Evolutionary conservation across 2,329 filamentous ascomycete species (phyloP), one percentile per base, ranked within the genome.

Genomic region (Lomentospora prolificans): DNA sequence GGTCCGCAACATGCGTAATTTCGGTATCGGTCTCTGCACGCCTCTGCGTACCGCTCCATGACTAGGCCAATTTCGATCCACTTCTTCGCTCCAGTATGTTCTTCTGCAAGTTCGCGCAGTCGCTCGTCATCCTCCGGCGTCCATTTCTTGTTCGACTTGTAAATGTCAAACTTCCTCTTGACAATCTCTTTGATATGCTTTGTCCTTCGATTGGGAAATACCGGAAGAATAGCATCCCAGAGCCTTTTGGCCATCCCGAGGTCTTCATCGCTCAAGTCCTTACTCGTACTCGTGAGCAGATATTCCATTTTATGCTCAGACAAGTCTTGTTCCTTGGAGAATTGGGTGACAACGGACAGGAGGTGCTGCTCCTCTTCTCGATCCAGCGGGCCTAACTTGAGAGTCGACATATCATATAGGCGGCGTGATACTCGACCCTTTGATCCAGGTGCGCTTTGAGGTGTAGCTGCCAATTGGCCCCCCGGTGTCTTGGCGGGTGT

Each of bases 11-110:
- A 70, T 22, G 87, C 69, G 62, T 86, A 83, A 62, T 89, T 86
- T 39, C 83, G 76, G 73, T 84, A 88, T 3, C 86, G 81, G 65
- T 89, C 86, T 53, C 85, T 79, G 54, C 84, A 76, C 64, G 89
- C 85, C 58, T 82, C 79, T 0, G 79, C 74, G 39, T 82, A 78
- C 4, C 87, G 82, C 59, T 83, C 83, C 60, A 88, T 77, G 22
- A 80, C 60, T n/a, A 74, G 71, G 0, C 76, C 81, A 60, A 90
- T 86, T 27, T 74, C 61, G 9, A 75, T 75, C 83, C 86, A 90
- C 57, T 81, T 79, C 72, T 75, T 56, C 1, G 48, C 41, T 17
- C 36, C 39, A 1, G 76, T 74, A 51, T 78, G 66, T n/a, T 67
- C 59, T 3, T 75, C 69, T 53, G 78, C 73, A 4, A 80, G 66